Base-by-base conservation (phyloP, 2,329 filamentous ascomycete genomes). In the Dothideomycetidae sp. region DNA sequence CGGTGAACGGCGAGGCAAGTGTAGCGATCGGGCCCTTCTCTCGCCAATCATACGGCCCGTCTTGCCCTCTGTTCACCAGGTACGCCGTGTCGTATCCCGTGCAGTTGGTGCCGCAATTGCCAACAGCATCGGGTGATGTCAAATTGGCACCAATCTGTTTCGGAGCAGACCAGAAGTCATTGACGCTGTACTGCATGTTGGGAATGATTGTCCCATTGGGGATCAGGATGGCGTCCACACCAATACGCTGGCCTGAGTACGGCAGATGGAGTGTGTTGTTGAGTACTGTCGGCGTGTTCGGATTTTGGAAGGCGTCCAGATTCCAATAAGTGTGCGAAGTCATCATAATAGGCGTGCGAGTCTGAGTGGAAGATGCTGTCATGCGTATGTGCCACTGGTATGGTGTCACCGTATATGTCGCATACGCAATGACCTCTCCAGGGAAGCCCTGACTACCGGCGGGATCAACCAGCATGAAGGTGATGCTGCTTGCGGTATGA, bases 271-370 rank as follows among this genome's bases (percentile, higher is more conserved):
- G 66, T 10, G 75, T 78, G 62, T 85, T 78, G 61, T 85, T 81
- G 37, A 81, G 64, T 10, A 70, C 68, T 2, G 62, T 64, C 40
- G 66, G 63, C 2, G 78, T 81, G 53, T 79, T 67, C 41, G 78
- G 73, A 60, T 85, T 83, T 50, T 77, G 68, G 50, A 81, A 88
- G 21, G 76, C 81, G 50, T 86, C 81, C 31, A 88, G 64, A 55
- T 86, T 86, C 81, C 81, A 88, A 66, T 88, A 88, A 5, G 71
- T 73, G 56, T 78, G 75, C 30, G 74, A 73, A 53, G 71, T 81
- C 41, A 88, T 67, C 81, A 88, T 86, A 55, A 88, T 83, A 33
- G 81, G 81, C 4, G 81, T 86, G 61, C 75, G 78, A 60, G 81
- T 73, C 18, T 77, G 81, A 5, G 76, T 75, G 3, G 80, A 64